These are phyloP conservation scores for Marasmius fiardii DNA, from an alignment of 1,284 basidiomycete species.

Conservation along the genomic window DNA sequence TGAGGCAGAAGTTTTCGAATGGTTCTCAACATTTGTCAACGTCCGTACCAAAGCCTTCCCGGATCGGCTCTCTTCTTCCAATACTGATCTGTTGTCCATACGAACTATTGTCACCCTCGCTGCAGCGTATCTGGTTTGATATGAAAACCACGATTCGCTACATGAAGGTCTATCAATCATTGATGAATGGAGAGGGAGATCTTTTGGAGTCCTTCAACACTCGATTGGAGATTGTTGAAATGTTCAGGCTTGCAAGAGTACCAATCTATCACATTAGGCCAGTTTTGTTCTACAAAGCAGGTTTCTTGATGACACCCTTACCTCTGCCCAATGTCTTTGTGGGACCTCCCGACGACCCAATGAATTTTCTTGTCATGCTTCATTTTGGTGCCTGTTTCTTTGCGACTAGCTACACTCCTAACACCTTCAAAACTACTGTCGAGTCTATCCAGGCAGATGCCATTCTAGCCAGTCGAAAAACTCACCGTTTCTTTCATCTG, in stretches of 20 bases:
- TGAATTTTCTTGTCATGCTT: neutral
- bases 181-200: slow-evolving; percentile 1
- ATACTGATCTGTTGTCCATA: neutral
- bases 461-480: neutral
- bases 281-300: neutral
- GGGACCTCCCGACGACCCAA: neutral
- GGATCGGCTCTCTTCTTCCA: neutral
- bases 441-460: neutral
- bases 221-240: neutral
- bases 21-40: neutral
- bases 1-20: too few species aligned
- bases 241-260: neutral
- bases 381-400: neutral
- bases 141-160: neutral
- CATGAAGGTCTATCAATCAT: slow-evolving; percentile 1
- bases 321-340: neutral
- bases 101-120: neutral
- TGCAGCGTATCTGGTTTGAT: slow-evolving; percentile 1
- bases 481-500: neutral
- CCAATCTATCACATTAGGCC: neutral
- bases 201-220: neutral
- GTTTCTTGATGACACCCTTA: neutral
- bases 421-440: neutral
- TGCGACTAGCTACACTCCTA: neutral
- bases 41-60: neutral